A percentile compares a stretch with the other conserved stretches of the same genome.
Conservation (phyloP, 192 early-diverging fungal genomes). For the Chytriomyces sp. region DNA sequence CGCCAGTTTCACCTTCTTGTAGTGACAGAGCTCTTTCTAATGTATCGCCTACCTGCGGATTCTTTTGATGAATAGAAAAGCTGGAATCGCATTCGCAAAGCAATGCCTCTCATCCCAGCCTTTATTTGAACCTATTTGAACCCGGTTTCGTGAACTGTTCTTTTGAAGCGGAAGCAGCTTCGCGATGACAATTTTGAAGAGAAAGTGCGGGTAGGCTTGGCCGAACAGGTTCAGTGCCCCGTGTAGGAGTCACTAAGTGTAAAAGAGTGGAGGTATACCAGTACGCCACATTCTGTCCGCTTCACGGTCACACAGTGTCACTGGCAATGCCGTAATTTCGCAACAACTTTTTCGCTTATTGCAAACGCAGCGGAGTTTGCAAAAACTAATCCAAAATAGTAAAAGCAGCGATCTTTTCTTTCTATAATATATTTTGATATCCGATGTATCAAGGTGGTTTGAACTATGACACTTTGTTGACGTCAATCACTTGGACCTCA, state of each 20-base stretch:
- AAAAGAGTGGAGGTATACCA: too few relatives aligned
- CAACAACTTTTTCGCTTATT: background rate
- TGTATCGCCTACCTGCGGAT: background rate
- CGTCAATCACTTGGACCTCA: too few relatives aligned
- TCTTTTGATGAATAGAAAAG: background rate
- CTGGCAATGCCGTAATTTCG: background rate
- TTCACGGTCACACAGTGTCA: constrained; percentile 8
- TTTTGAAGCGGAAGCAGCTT: background rate
- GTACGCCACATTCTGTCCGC: background rate
- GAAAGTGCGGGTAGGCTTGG: background rate
- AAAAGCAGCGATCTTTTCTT: too few relatives aligned
- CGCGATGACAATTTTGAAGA: background rate
- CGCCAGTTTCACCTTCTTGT: background rate
- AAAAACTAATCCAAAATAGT: too few relatives aligned
- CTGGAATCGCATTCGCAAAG: background rate
- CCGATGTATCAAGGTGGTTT: too few relatives aligned
- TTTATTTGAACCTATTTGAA: background rate
- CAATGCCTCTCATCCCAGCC: background rate
- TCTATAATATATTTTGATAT: too few relatives aligned
- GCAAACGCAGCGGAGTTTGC: too few relatives aligned
- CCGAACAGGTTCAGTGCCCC: background rate
- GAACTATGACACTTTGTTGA: too few relatives aligned
- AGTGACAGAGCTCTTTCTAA: background rate
- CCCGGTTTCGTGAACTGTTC: background rate
- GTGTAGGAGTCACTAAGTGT: too few relatives aligned